Base-by-base conservation (phyloP, 306 rosid species). In the Malus sieversii region DNA sequence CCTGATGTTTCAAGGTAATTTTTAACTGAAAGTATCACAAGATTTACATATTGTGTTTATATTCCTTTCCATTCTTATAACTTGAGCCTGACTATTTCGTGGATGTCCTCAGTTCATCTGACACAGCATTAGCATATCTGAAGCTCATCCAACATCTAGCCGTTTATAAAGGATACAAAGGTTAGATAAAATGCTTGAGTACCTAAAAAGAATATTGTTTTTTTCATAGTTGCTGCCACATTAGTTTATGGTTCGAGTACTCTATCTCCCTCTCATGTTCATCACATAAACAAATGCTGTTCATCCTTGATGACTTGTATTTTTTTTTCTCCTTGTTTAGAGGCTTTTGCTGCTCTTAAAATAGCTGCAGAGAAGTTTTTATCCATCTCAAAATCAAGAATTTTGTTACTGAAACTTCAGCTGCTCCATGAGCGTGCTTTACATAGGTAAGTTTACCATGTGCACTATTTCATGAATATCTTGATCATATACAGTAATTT, bases 131-230 rank as follows among this genome's bases (percentile, higher is more conserved):
- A 78, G 92, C 96, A 71, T 92, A 87, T 80, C 89, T 92, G 77
- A 92, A 95, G 89, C 98, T 95, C 79, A 90, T 95, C 82, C 98
- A 92, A 84, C 96, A 95, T 85, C 80, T 95, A 77, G 97, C 93
- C 60, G 89, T 90, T 77, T 92, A 85, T 80, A 89, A 88, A 83
- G 98, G 98, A 83, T 92, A 92, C 85, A 86, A 80, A 87, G 97
- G 97, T 92, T 75, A 82, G 94, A 82, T 76, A 71, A 77, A 73
- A 78, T 79, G 71, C 85, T 82, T 65, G 42, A 38, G 30, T 29
- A 32, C 66, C 38, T 42, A 66, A 58, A 58, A 58, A 22, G 62
- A 58, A 58, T 1, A 58, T 22, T 10, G 2, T 58, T 10, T 46
- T 45, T 46, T 57, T 58, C 10, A 3, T 22, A 58, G 14, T n/a